Base-by-base conservation (phyloP, 139 green algal species). In the Coelastrella sp. region DNA sequence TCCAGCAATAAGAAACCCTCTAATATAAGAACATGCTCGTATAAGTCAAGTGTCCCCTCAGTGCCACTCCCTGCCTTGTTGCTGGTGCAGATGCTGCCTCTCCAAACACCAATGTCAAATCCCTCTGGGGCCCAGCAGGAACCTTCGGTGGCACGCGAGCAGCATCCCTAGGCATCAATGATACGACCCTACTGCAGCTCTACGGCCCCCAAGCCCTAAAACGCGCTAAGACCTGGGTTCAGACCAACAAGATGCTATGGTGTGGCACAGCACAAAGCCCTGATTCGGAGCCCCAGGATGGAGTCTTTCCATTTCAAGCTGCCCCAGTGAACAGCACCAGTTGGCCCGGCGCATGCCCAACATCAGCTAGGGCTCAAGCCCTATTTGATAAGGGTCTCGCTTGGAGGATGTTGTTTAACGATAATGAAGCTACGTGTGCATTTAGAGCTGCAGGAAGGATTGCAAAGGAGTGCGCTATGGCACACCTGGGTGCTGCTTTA, bases 231-330 rank as follows among this genome's bases (percentile, higher is more conserved):
- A 77, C 17, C 17, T 77, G 71, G 71, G 71, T 77, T 11, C 71
- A 77, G 71, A 77, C n/a, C 5, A 77, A 77, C 16, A 77, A 77
- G 71, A 77, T 77, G 71, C 71, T 77, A 7, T 77, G 71, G 71
- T 77, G 71, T 77, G 71, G 71, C 20, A 23, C 17, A 47, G 71
- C 14, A 4, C 6, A 16, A 22, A 77, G 23, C 71, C 71, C 71
- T 77, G 71, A 77, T 19, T 47, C 2, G 17, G 71, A 77, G 71
- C 71, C 71, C 7, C 20, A 77, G 17, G 71, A 77, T 10, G 71
- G 71, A 7, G 71, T 77, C 14, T 77, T 77, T 77, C 71, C 71
- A 7, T 77, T 77, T 77, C 16, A 22, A 77, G 71, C 71, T 23
- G 71, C 71, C n/a, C 71, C 71, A 20, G 23, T 19, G 23, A 77